A percentile compares a stretch with the other conserved stretches of the same genome.
Evolutionary conservation across 805 yeast genomes (phyloP).

Genomic region (Yarrowia alimentaria): DNA sequence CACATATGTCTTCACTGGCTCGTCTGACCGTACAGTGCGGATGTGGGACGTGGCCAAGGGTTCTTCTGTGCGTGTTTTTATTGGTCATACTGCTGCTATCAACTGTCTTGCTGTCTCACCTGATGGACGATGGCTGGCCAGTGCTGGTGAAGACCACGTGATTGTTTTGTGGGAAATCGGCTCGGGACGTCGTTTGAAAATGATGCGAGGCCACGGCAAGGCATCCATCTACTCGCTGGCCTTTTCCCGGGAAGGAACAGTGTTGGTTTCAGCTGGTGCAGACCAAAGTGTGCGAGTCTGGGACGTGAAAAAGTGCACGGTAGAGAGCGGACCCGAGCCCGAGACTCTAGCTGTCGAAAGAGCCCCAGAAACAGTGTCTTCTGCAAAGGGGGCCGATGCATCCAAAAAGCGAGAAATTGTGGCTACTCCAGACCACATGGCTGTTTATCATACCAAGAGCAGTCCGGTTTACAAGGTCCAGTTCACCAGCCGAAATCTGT

Average conservation of each 20-base stretch:
- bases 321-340: constrained; percentile 73
- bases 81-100: constrained; percentile 90
- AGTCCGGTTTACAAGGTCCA: constrained; percentile 93
- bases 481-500: constrained; percentile 85
- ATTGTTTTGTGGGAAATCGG: constrained; percentile 94
- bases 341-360: constrained; percentile 56
- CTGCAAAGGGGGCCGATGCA: constrained; percentile 24
- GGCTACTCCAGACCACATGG: constrained; percentile 88
- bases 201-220: constrained; percentile 94
- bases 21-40: constrained; percentile 90
- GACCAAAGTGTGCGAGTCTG: constrained; percentile 92
- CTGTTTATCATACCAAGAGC: constrained; percentile 88
- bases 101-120: constrained; percentile 87
- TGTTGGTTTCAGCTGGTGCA: constrained; percentile 86
- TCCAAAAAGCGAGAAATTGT: constrained; percentile 57
- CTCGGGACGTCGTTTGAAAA: constrained; percentile 79
- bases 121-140: constrained; percentile 94
- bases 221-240: constrained; percentile 79
- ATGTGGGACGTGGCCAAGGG: constrained; percentile 98
- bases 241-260: constrained; percentile 84
- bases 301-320: constrained; percentile 87
- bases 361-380: constrained; percentile 32
- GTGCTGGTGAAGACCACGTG: constrained; percentile 89
- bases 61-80: constrained; percentile 82
- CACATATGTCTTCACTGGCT: constrained; percentile 90